A percentile compares a stretch with the other conserved stretches of the same genome.
phyloP scores from a whole-genome alignment of 2,329 filamentous ascomycete species.

The Penicillium capsulatum region DNA sequence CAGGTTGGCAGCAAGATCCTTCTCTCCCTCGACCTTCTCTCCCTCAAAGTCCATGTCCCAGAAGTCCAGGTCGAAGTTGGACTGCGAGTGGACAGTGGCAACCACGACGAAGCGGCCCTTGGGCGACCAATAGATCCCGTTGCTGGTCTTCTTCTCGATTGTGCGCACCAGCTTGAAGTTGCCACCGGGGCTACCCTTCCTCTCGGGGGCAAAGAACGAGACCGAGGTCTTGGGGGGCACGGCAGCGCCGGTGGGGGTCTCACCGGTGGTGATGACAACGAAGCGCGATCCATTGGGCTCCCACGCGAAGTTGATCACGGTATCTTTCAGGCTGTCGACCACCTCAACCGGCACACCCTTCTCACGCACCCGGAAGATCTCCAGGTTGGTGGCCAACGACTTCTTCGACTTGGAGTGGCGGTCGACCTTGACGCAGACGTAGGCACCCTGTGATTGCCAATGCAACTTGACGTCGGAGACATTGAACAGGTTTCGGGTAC shows the following conservation, averaged over 20 bases:
- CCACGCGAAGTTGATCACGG: constrained; percentile 99
- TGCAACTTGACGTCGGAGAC: constrained; percentile 96
- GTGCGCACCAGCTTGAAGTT: constrained; percentile 97
- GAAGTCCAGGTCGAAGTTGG: constrained; percentile 95
- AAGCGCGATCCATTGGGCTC: constrained; percentile 97
- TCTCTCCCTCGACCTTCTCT: constrained; percentile 87
- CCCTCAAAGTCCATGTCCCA: constrained; percentile 98
- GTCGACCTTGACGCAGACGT: constrained; percentile 98
- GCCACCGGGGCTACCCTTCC: constrained; percentile 76
- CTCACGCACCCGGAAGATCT: constrained; percentile 95
- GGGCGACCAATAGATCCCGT: constrained; percentile 98
- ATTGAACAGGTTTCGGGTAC: constrained; percentile 95
- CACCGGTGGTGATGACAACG: constrained; percentile 90
- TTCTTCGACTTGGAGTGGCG: constrained; percentile 99
- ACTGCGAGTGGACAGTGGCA: constrained; percentile 85
- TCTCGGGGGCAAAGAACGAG: constrained; percentile 95
- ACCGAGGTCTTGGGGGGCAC: constrained; percentile 92
- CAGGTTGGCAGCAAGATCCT: constrained; percentile 89
- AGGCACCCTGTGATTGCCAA: constrained; percentile 93
- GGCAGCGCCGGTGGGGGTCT: constrained; percentile 70
- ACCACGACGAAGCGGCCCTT: constrained; percentile 92
- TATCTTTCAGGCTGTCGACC: constrained; percentile 95
- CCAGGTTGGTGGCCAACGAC: constrained; percentile 90
- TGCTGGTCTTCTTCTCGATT: constrained; percentile 98
- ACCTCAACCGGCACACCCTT: constrained; percentile 98